Evolutionary conservation across 768 basidiomycete genomes (phyloP), one percentile per base, ranked within the genome.

Genomic region (Termitomyces sp.): DNA sequence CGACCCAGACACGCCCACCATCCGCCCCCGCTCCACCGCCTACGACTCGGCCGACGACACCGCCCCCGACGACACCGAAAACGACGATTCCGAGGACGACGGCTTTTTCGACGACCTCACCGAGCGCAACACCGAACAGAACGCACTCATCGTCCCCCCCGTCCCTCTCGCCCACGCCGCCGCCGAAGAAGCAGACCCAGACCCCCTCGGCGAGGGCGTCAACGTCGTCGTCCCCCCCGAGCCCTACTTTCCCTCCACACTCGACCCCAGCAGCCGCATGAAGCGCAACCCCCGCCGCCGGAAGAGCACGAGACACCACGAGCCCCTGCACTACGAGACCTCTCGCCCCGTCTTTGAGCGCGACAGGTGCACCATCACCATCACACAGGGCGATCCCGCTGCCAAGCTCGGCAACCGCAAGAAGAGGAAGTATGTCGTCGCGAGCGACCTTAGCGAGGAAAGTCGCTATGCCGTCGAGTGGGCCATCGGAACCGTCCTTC

Each of bases 401-500:
- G 77, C 76, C 0, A 83, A 83, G 60, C 76, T 83, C 48, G 78
- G 78, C 48, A 78, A 73, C 20, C 79, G 85, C 7, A 83, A 84
- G 70, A 81, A 83, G 64, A 80, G 84, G 65, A 82, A 84, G 62
- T 99, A 98, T 73, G 80, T 97, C 11, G 89, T 98, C 25, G 91
- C 95, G 5, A 97, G 94, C 69, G 97, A 99, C 81, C 72, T 98
- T 67, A 94, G 91, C 62, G 93, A 97, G 66, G 96, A 99, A 76
- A 89, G 87, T 73, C 81, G 89, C 38, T 99, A 96, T 73, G 97
- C 97, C 0, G 86, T 98, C 6, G 96, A 98, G 73, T 99, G 96
- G 97, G 94, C 92, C 10, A 96, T 98, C 58, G 96, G 96, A 2
- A 98, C 96, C 0, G 96, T 98, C 2, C 77, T 97, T 62, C 78